Evolutionary conservation across 1,284 basidiomycete genomes (phyloP), one percentile per base, ranked within the genome.

Genomic region (Vanrija sp.): DNA sequence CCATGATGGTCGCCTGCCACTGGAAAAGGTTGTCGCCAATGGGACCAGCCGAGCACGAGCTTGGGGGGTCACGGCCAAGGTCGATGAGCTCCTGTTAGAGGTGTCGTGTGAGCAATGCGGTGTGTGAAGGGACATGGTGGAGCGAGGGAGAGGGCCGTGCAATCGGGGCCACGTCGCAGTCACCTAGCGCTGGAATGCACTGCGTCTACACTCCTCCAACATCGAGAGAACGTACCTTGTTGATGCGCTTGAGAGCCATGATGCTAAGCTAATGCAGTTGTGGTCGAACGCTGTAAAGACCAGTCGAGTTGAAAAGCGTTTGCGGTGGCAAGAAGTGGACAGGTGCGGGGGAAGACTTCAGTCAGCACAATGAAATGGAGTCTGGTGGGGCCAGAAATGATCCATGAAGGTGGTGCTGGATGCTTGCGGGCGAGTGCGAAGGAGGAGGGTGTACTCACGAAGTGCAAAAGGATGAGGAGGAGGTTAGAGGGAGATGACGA

Each of bases 1-100:
- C 92, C 92, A 96, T 96, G 77, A 96, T 96, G 63, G 92, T 95
- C 62, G 92, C 92, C 77, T 94, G 91, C 92, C 93, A 97, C 77
- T 91, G 86, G 82, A 96, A 97, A 85, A 96, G 88, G 80, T 96
- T 93, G 74, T 96, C 92, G 56, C 90, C 91, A 61, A 88, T 91
- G 46, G 93, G 93, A 55, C 93, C 94, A 69, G 94, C 93, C 69
- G 90, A 93, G 86, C 93, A 97, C 59, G 94, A 96, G 56, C 90
- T 91, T 65, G 93, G 93, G 75, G 93, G 93, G 82, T 97, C 93
- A 72, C 92, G 91, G 58, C 91, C 91, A 76, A 97, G 91, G 82
- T 97, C 93, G 78, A 90, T 83, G 82, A 97, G 85, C 85, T 97
- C 93, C 93, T 97, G 75, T 57, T 65, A 49, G 12, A 34, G 34